Evolutionary conservation across 2,329 filamentous ascomycete genomes (phyloP).

Genomic region (Venturia carpophila): DNA sequence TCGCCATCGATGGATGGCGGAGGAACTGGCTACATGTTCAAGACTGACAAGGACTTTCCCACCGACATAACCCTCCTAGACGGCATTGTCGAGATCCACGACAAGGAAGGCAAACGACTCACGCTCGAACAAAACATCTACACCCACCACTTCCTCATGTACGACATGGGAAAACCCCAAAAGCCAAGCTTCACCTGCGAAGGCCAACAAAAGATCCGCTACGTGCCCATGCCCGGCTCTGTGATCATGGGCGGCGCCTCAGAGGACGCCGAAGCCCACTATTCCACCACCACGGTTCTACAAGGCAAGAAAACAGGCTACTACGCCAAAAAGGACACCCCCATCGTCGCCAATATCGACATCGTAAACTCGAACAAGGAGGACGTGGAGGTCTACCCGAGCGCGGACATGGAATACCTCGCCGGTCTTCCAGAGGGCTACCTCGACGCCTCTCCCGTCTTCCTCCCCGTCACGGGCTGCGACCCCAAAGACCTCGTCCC

Average conservation of each 20-base stretch:
- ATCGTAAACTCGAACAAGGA: constrained; percentile 17
- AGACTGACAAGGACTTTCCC: constrained; percentile 4
- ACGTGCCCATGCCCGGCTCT: constrained; percentile 12
- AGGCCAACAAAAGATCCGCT: not conserved
- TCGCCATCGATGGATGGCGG: constrained; percentile 13
- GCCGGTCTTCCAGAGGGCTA: not conserved
- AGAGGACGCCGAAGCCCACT: constrained; percentile 13
- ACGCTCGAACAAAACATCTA: constrained; percentile 14
- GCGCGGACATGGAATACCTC: constrained; percentile 16
- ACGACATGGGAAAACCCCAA: constrained; percentile 10
- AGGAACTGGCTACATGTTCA: constrained; percentile 14
- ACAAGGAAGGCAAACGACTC: constrained; percentile 5
- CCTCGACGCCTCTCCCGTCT: constrained; percentile 14
- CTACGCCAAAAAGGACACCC: constrained; percentile 14
- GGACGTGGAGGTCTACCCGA: constrained; percentile 9
- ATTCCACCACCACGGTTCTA: not conserved
- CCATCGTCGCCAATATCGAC: constrained; percentile 9
- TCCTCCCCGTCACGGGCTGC: constrained; percentile 13
- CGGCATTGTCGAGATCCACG: constrained; percentile 12
- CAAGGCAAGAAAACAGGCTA: constrained; percentile 13
- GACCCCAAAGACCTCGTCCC: not conserved
- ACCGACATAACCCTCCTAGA: constrained; percentile 15
- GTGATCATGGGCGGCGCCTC: constrained; percentile 16
- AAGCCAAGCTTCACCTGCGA: constrained; percentile 2
- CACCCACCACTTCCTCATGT: constrained; percentile 15